Conservation (phyloP, 2,329 filamentous ascomycete species). For the Colletotrichum eleusines region DNA sequence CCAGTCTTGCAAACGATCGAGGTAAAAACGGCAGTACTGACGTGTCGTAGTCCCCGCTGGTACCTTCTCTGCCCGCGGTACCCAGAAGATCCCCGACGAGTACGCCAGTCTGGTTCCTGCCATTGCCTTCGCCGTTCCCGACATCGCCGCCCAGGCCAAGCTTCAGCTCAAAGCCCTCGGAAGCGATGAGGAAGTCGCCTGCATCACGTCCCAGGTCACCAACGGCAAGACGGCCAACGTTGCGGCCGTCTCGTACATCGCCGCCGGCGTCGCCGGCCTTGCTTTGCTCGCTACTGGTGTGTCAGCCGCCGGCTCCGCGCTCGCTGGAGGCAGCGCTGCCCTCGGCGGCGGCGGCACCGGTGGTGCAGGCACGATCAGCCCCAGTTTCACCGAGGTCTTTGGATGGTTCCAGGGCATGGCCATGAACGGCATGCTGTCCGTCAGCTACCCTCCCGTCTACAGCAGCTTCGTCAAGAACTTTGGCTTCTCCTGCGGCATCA, state of each 20-base stretch:
- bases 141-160: conserved; percentile 88
- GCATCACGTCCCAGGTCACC: conserved; percentile 82
- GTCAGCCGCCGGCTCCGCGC: conserved; percentile 73
- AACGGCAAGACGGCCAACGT: conserved; percentile 88
- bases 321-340: conserved; percentile 65
- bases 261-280: conserved; percentile 86
- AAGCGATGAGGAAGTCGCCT: conserved; percentile 70
- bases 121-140: conserved; percentile 91
- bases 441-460: conserved; percentile 88
- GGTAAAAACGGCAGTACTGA: conserved; percentile 39
- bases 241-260: conserved; percentile 83
- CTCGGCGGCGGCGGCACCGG: conserved; percentile 65
- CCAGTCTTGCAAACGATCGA: background rate
- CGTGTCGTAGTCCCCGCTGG: conserved; percentile 74
- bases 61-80: conserved; percentile 78
- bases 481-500: conserved; percentile 86
- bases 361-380: conserved; percentile 76
- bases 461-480: conserved; percentile 93
- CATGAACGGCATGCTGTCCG: conserved; percentile 95
- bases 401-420: conserved; percentile 95
- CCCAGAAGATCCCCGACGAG: conserved; percentile 76
- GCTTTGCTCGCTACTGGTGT: conserved; percentile 81
- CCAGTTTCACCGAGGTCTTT: conserved; percentile 86
- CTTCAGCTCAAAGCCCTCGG: conserved; percentile 77
- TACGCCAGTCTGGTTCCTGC: conserved; percentile 83